A percentile compares a stretch with the other conserved stretches of the same genome.
These are phyloP conservation scores for Acanthochlamys bracteata DNA, from an alignment of 106 monocot genomes.

Conservation along the genomic window DNA sequence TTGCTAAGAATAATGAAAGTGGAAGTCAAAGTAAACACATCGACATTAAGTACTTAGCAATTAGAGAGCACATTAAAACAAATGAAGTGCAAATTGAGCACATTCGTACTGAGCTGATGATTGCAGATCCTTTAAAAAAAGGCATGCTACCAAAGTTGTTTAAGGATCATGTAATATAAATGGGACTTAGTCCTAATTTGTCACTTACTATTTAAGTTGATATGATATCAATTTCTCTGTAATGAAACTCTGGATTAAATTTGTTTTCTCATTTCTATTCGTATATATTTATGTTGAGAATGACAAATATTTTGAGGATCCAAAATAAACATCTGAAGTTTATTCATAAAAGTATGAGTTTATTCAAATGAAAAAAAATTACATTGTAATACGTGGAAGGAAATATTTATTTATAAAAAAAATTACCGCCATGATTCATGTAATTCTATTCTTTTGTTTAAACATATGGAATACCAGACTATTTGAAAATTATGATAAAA, in stretches of 20 bases:
- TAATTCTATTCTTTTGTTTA: neutral
- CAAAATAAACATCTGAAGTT: neutral
- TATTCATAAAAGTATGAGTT: neutral
- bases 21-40: neutral
- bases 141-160: too few species aligned
- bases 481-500: too few species aligned
- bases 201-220: neutral
- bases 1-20: slow-evolving; percentile 8
- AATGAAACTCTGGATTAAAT: neutral
- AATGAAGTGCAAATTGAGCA: slow-evolving; percentile 1
- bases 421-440: slow-evolving; percentile 3
- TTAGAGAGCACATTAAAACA: neutral
- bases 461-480: too few species aligned
- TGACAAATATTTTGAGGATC: too few species aligned
- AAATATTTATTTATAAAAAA: neutral
- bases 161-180: neutral
- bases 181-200: neutral
- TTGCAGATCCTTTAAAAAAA: too few species aligned
- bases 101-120: neutral
- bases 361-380: neutral
- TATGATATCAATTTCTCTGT: neutral
- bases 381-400: neutral
- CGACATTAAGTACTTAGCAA: slow-evolving; percentile 3
- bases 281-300: too few species aligned
- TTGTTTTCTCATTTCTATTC: neutral